These are phyloP conservation scores for Tolypocladium endophyticum DNA, from an alignment of 2,329 filamentous ascomycete species.

Conservation along the genomic window DNA sequence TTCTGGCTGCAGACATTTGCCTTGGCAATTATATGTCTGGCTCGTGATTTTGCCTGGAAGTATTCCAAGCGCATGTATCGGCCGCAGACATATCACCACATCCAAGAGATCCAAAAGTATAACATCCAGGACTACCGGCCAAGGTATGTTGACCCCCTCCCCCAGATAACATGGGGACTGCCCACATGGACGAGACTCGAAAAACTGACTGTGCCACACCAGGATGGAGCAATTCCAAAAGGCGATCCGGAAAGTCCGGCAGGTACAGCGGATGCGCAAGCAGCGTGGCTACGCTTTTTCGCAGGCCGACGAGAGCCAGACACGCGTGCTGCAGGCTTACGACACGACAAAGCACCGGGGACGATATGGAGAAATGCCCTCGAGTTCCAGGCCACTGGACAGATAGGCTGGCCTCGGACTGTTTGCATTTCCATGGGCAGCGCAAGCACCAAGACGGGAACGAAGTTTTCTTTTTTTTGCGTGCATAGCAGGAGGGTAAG, in stretches of 20 bases:
- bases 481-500: neutral
- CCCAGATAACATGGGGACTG: neutral
- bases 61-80: conserved; percentile 96
- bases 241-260: conserved; percentile 93
- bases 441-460: neutral
- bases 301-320: conserved; percentile 93
- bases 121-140: conserved; percentile 98
- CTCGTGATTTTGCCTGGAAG: conserved; percentile 92
- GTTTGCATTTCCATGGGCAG: neutral
- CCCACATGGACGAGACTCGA: neutral
- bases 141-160: conserved; percentile 46
- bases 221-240: conserved; percentile 99
- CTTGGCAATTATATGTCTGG: conserved; percentile 69
- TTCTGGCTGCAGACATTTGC: conserved; percentile 89
- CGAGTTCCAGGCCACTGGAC: conserved; percentile 29
- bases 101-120: conserved; percentile 99
- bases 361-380: conserved; percentile 83
- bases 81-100: conserved; percentile 92
- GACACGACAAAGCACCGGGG: conserved; percentile 91
- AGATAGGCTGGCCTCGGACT: conserved; percentile 6
- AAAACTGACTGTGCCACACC: neutral
- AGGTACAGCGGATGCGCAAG: conserved; percentile 98
- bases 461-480: neutral
- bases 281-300: conserved; percentile 97
- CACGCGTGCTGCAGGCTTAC: conserved; percentile 89